A percentile compares a stretch with the other conserved stretches of the same genome.
phyloP scores from a whole-genome alignment of 257 asterid species.

The Cruciata laevipes region DNA sequence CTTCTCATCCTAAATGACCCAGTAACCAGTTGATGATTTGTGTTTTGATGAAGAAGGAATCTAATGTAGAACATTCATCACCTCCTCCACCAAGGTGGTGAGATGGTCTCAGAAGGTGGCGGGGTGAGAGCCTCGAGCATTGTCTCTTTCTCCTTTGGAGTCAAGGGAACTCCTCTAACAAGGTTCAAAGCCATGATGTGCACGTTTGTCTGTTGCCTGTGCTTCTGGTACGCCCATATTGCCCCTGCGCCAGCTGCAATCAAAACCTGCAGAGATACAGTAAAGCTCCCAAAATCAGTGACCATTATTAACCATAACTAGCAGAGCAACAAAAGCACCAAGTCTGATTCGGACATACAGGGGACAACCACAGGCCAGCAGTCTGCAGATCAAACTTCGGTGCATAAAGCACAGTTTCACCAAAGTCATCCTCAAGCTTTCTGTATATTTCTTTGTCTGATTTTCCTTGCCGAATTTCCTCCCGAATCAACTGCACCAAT shows the following conservation, averaged over 20 bases:
- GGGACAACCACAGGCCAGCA: conserved; percentile 88
- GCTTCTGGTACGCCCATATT: conserved; percentile 69
- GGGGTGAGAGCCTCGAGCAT: conserved; percentile 86
- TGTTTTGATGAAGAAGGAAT: background rate
- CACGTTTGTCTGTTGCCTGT: conserved; percentile 64
- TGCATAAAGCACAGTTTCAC: conserved; percentile 82
- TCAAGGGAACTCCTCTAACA: conserved; percentile 72
- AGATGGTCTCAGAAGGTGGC: conserved; percentile 36
- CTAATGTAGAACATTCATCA: conserved; percentile 26
- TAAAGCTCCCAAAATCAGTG: conserved; percentile 11
- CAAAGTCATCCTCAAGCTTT: conserved; percentile 83
- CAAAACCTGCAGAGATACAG: conserved; percentile 39
- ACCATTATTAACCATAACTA: background rate
- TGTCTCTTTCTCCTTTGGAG: conserved; percentile 74
- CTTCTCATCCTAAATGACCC: background rate
- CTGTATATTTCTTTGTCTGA: conserved; percentile 78
- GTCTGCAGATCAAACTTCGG: conserved; percentile 94
- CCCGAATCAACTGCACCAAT: conserved; percentile 59
- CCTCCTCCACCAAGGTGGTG: conserved; percentile 65
- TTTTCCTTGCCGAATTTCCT: conserved; percentile 68
- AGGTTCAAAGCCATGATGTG: conserved; percentile 87
- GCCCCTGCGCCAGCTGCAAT: conserved; percentile 78
- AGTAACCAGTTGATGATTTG: background rate
- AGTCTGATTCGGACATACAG: conserved; percentile 40
- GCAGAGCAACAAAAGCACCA: background rate